Conservation (phyloP, 192 early-diverging fungal genomes). For the Coemansia sp. region DNA sequence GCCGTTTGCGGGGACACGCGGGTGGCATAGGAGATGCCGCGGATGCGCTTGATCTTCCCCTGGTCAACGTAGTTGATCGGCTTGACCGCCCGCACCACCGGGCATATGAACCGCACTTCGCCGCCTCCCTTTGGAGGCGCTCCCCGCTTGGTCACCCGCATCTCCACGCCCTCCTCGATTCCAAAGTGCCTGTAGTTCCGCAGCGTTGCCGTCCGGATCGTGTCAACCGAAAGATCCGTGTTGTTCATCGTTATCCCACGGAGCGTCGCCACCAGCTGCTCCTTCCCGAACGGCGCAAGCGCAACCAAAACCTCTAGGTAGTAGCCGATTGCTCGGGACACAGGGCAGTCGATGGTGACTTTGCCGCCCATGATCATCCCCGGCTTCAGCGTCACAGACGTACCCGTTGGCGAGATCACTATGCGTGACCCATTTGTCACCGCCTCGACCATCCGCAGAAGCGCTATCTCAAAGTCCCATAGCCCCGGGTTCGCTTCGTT, state of each 20-base stretch:
- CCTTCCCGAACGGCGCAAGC: conserved; percentile 91
- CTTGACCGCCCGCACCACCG: conserved; percentile 74
- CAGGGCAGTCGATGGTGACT: conserved; percentile 85
- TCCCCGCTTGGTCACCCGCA: conserved; percentile 89
- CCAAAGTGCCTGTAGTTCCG: conserved; percentile 86
- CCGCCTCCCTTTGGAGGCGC: conserved; percentile 93
- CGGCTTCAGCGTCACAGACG: conserved; percentile 80
- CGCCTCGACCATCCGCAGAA: conserved; percentile 90
- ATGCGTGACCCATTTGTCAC: conserved; percentile 90
- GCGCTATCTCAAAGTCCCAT: conserved; percentile 86
- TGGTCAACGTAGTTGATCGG: conserved; percentile 81
- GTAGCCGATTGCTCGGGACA: conserved; percentile 86
- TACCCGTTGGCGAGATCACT: conserved; percentile 94
- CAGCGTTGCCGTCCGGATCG: conserved; percentile 85
- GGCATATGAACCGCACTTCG: conserved; percentile 85
- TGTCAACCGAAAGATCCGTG: conserved; percentile 89
- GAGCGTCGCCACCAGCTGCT: conserved; percentile 78
- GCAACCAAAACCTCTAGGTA: conserved; percentile 91
- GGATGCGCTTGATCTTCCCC: conserved; percentile 89
- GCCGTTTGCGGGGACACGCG: conserved; percentile 94
- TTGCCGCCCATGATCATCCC: conserved; percentile 89
- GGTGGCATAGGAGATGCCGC: conserved; percentile 92
- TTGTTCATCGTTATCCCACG: conserved; percentile 95
- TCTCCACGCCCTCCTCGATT: conserved; percentile 78
- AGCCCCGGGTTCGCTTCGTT: conserved; percentile 88